These are phyloP conservation scores for Eucalyptus marginata DNA, from an alignment of 345 rosid species.

Conservation along the genomic window DNA sequence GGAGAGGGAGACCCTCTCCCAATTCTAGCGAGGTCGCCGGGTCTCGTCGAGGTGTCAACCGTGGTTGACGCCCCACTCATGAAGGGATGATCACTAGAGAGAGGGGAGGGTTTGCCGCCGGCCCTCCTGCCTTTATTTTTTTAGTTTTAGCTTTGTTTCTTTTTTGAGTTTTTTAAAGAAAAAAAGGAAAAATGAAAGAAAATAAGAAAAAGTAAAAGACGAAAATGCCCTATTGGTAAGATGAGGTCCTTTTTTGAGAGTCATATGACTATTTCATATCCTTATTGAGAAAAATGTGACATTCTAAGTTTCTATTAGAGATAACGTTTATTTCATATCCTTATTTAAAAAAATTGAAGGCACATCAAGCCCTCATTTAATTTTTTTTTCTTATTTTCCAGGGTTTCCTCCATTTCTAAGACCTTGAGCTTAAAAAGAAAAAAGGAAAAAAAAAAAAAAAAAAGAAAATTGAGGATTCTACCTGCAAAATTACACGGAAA, in stretches of 20 bases:
- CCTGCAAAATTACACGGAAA: not conserved
- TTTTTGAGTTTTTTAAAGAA: no score
- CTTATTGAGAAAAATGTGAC: accelerated
- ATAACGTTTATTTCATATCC: no score
- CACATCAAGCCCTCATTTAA: accelerated
- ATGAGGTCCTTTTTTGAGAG: no score
- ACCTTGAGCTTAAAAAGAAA: not conserved
- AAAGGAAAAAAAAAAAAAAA: not conserved
- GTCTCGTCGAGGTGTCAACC: accelerated
- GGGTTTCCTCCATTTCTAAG: not conserved
- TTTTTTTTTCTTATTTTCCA: no score
- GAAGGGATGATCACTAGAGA: accelerated
- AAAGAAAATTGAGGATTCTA: not conserved
- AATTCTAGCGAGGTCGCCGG: accelerated
- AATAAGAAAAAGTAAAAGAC: no score
- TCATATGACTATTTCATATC: accelerated
- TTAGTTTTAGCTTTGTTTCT: no score
- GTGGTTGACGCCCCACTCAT: accelerated
- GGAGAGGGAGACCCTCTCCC: no score
- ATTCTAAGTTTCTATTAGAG: no score
- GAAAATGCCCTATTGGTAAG: accelerated
- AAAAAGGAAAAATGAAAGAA: no score
- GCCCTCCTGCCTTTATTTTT: no score
- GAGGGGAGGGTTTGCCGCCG: accelerated
- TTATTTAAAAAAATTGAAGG: no score